Conservation (phyloP, 495 filamentous ascomycete species). For the Cercophora scortea region DNA sequence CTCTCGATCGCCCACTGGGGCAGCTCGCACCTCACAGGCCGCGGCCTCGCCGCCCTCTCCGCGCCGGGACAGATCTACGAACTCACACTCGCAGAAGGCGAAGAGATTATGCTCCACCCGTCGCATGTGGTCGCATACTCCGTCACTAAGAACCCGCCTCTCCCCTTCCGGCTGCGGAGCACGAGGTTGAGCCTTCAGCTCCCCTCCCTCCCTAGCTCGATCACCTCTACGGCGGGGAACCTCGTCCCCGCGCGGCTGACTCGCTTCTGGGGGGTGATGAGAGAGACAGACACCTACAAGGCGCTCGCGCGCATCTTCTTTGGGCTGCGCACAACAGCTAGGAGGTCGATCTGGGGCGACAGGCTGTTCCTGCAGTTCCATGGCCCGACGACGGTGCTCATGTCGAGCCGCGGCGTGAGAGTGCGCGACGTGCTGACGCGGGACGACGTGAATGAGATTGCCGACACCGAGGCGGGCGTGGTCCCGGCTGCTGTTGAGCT, state of each 20-base stretch:
- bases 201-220: constrained; percentile 51
- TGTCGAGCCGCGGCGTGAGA: constrained; percentile 73
- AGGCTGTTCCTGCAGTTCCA: constrained; percentile 82
- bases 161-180: constrained; percentile 78
- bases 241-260: constrained; percentile 40
- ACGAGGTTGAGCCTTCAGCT: constrained; percentile 70
- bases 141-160: constrained; percentile 61
- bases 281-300: constrained; percentile 63
- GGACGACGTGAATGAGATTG: constrained; percentile 79
- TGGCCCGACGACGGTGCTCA: constrained; percentile 73
- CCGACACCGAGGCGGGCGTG: constrained; percentile 57
- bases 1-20: constrained; percentile 87
- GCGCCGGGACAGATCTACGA: constrained; percentile 84
- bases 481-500: constrained; percentile 41
- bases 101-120: constrained; percentile 80
- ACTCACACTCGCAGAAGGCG: constrained; percentile 63
- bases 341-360: constrained; percentile 89
- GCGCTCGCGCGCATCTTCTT: constrained; percentile 51
- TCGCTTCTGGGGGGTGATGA: constrained; percentile 63
- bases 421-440: constrained; percentile 67
- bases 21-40: constrained; percentile 74
- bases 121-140: constrained; percentile 88
- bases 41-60: constrained; percentile 76
- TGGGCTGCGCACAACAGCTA: constrained; percentile 60
- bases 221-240: constrained; percentile 32